These are phyloP conservation scores for Cercophora newfieldiana DNA, from an alignment of 495 filamentous ascomycete species.

Conservation along the genomic window DNA sequence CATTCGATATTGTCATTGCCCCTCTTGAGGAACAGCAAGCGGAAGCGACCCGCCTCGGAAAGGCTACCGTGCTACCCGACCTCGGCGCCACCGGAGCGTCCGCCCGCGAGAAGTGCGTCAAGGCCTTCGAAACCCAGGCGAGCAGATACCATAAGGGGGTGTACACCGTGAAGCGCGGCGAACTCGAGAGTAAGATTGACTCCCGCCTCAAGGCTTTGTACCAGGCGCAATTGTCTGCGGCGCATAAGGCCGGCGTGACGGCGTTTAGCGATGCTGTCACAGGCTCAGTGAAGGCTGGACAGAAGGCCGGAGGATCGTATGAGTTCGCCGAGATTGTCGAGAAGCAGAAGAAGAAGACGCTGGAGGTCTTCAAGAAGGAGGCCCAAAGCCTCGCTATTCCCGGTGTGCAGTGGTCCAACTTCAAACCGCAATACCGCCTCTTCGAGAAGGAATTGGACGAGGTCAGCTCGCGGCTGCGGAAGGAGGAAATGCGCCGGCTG, in stretches of 20 bases:
- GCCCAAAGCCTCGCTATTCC: slow-evolving; percentile 72
- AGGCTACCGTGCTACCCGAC: slow-evolving; percentile 68
- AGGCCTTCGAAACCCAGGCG: slow-evolving; percentile 83
- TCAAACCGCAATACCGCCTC: slow-evolving; percentile 52
- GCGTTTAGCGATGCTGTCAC: slow-evolving; percentile 84
- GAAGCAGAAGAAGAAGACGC: slow-evolving; percentile 70
- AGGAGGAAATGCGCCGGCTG: slow-evolving; percentile 93
- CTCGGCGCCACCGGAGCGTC: slow-evolving; percentile 73
- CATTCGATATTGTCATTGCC: slow-evolving; percentile 76
- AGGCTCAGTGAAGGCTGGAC: slow-evolving; percentile 74
- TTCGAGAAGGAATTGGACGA: slow-evolving; percentile 83
- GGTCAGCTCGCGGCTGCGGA: slow-evolving; percentile 75
- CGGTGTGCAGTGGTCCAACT: slow-evolving; percentile 78
- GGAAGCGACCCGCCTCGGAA: slow-evolving; percentile 68
- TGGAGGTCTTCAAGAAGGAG: slow-evolving; percentile 75
- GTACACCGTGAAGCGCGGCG: slow-evolving; percentile 77
- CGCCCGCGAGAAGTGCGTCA: slow-evolving; percentile 71
- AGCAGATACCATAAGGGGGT: slow-evolving; percentile 96
- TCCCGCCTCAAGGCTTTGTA: slow-evolving; percentile 82
- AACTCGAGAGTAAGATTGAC: slow-evolving; percentile 85
- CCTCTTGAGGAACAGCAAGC: slow-evolving; percentile 87
- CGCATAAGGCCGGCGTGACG: slow-evolving; percentile 85
- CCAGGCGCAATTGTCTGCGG: slow-evolving; percentile 78
- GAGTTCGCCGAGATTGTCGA: slow-evolving; percentile 95
- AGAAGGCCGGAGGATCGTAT: slow-evolving; percentile 84